These are phyloP conservation scores for Yamadazyma oceani DNA, from an alignment of 1,139 yeast genomes.

Conservation along the genomic window DNA sequence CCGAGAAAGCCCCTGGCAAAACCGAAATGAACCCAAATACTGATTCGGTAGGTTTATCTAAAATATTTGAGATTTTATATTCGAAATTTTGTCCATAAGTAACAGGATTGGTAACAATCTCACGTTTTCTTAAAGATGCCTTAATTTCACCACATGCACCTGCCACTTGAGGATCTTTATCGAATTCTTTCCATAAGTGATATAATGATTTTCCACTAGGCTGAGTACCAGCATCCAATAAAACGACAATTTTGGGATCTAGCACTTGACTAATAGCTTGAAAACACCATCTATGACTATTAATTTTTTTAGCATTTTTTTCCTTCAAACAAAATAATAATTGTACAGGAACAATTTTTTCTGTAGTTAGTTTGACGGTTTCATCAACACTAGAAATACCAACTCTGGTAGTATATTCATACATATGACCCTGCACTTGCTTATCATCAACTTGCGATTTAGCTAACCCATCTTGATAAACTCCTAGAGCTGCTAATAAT, in stretches of 20 bases:
- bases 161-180: slow-evolving; percentile 47
- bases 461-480: slow-evolving; percentile 51
- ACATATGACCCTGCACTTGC: slow-evolving; percentile 47
- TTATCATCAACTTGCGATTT: slow-evolving; percentile 48
- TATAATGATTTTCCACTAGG: slow-evolving; percentile 47
- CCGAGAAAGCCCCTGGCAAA: slow-evolving; percentile 50
- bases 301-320: slow-evolving; percentile 47
- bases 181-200: slow-evolving; percentile 51
- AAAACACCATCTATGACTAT: slow-evolving; percentile 53
- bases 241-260: slow-evolving; percentile 43
- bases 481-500: slow-evolving; percentile 48
- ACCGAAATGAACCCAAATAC: slow-evolving; percentile 48
- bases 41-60: slow-evolving; percentile 49
- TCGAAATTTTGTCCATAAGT: slow-evolving; percentile 52
- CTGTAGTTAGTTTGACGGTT: slow-evolving; percentile 48
- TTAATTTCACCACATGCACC: slow-evolving; percentile 55
- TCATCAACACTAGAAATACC: slow-evolving; percentile 48
- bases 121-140: slow-evolving; percentile 41
- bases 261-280: slow-evolving; percentile 48
- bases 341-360: slow-evolving; percentile 50
- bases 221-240: slow-evolving; percentile 51
- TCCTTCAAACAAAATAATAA: slow-evolving; percentile 48
- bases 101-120: slow-evolving; percentile 45
- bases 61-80: slow-evolving; percentile 45
- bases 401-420: slow-evolving; percentile 50